Evolutionary conservation across 1,284 basidiomycete species (phyloP), one percentile per base, ranked within the genome.

Genomic region (Xerocomus amazonicus): DNA sequence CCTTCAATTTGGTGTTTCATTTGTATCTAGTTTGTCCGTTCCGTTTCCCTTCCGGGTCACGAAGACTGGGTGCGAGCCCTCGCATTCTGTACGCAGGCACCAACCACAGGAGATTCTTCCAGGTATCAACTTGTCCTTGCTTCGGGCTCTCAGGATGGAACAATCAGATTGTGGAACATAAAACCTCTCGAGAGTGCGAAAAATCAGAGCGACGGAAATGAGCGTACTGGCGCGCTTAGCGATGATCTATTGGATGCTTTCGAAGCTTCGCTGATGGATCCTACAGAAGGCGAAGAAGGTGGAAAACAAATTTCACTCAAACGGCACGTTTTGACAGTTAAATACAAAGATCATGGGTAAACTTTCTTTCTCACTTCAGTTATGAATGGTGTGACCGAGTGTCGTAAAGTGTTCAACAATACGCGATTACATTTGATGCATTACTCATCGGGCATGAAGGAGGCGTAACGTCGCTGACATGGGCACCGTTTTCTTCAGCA

Each of bases 31-130:
- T 84, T 84, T 61, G 71, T 83, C 16, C 72, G 68, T 48, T 77
- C 81, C 17, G 77, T 77, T 6, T 74, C 78, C 0, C 76, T 98
- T 32, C 78, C 89, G 32, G 94, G 94, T 0, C 94, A 98, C 62
- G 90, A 96, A 73, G 94, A 97, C 65, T 98, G 94, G 94, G 78
- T 97, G 44, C 83, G 87, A 54, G 78, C 81, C 53, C 77, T 97
- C 26, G 77, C 84, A 2, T 91, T 97, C 66, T 77, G 76, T 27
- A 39, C 59, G 3, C 66, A 72, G 9, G 43, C 52, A 10, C 17
- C 43, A 14, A 41, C 46, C 6, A 1, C 36, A 9, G 61, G 31
- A 9, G 3, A 17, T 4, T 45, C 55, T 35, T 53, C 62, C 8
- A 63, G 64, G 9, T 69, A 75, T 41, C 66, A 74, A 16, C 71